A percentile compares a stretch with the other conserved stretches of the same genome.
Evolutionary conservation across 148 eudicot species (phyloP).

Genomic region (Spergularia marina): DNA sequence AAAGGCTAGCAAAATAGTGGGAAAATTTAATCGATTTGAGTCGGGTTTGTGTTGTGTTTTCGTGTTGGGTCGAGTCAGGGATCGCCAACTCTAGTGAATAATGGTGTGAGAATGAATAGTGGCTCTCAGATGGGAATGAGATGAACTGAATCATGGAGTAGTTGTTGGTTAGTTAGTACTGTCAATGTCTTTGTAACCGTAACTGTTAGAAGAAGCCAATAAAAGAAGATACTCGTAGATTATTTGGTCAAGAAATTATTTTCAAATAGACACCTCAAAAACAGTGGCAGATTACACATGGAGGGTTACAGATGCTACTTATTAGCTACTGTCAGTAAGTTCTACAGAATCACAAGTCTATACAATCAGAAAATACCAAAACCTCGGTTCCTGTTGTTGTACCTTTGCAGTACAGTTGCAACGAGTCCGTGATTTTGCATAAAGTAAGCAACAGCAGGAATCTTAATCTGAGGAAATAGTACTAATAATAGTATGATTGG

Average conservation of each 20-base stretch:
- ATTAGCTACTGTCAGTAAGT: constrained; percentile 20
- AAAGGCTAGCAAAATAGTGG: too few species aligned
- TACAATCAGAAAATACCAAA: constrained; percentile 34
- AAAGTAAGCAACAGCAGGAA: constrained; percentile 20
- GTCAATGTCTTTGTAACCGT: constrained; percentile 7
- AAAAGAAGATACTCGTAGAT: constrained; percentile 5
- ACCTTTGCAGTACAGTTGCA: constrained; percentile 36
- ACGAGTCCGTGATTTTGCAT: constrained; percentile 28
- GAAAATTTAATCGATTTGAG: too few species aligned
- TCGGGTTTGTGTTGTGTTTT: too few species aligned
- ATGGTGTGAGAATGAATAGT: too few species aligned
- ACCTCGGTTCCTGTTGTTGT: constrained; percentile 28
- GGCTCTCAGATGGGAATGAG: neutral
- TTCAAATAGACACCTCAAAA: constrained; percentile 21
- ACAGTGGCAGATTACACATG: constrained; percentile 33
- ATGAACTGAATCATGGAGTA: constrained; percentile 14
- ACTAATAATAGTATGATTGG: constrained; percentile 21
- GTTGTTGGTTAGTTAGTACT: constrained; percentile 22
- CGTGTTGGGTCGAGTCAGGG: too few species aligned
- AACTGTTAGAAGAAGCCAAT: constrained; percentile 18
- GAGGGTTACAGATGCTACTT: constrained; percentile 21
- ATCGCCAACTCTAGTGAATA: too few species aligned
- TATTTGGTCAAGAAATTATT: constrained; percentile 20
- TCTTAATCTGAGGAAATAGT: constrained; percentile 24
- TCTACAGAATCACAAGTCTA: constrained; percentile 39